A percentile compares a stretch with the other conserved stretches of the same genome.
These are phyloP conservation scores for Chaetomium fimeti DNA, from an alignment of 495 filamentous ascomycete species.

Conservation along the genomic window DNA sequence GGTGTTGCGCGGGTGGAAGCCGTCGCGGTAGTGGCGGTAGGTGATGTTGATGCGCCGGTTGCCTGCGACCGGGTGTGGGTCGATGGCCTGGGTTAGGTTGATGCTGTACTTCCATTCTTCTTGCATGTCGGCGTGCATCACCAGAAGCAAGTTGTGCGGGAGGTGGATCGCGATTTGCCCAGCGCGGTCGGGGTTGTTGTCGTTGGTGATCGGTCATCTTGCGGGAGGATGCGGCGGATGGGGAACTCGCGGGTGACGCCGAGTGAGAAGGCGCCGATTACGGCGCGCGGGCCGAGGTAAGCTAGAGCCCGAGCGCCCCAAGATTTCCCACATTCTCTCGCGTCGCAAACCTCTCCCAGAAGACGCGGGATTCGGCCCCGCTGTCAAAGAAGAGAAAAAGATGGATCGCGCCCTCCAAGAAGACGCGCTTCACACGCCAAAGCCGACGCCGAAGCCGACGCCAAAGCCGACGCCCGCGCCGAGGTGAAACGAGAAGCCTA, in stretches of 20 bases:
- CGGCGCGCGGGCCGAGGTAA: conserved; percentile 81
- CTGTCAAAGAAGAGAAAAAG: too few relatives aligned
- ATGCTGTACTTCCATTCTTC: conserved; percentile 82
- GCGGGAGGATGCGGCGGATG: conserved; percentile 68
- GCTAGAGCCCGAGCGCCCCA: too few relatives aligned
- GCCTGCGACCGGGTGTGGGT: conserved; percentile 77
- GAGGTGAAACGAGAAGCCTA: too few relatives aligned
- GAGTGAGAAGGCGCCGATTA: conserved; percentile 87
- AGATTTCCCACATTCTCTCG: too few relatives aligned
- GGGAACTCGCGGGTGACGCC: conserved; percentile 91
- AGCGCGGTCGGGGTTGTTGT: conserved; percentile 49
- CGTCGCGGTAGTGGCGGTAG: conserved; percentile 79
- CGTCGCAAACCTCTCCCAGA: too few relatives aligned
- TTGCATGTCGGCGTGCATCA: conserved; percentile 95
- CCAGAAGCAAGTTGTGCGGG: conserved; percentile 85
- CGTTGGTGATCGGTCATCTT: conserved; percentile 43
- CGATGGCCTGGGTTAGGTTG: conserved; percentile 66
- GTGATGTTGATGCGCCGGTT: conserved; percentile 87
- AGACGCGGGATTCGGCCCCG: too few relatives aligned
- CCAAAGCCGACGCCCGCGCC: too few relatives aligned
- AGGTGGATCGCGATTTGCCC: conserved; percentile 90
- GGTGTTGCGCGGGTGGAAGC: conserved; percentile 68
- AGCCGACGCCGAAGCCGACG: too few relatives aligned
- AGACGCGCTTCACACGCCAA: too few relatives aligned
- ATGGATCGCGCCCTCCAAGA: too few relatives aligned